phyloP scores from a whole-genome alignment of 768 basidiomycete species.

The Boletus huronensis region DNA sequence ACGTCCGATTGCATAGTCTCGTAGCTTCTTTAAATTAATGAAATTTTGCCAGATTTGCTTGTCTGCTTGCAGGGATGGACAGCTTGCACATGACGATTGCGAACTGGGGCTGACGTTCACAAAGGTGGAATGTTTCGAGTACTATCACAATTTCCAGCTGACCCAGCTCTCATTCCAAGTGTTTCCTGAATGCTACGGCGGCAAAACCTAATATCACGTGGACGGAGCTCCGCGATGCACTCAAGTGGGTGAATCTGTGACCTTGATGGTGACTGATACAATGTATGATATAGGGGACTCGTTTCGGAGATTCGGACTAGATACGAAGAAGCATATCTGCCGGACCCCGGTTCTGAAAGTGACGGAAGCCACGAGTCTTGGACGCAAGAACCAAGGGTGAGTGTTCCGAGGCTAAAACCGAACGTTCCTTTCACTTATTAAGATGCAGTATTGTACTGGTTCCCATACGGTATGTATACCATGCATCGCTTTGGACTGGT shows the following conservation, averaged over 20 bases:
- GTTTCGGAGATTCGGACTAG: slow-evolving; percentile 11
- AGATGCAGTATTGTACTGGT: slow-evolving; percentile 10
- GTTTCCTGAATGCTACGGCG: slow-evolving; percentile 16
- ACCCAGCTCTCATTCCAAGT: slow-evolving; percentile 7
- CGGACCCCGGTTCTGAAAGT: neutral
- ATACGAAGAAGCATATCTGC: slow-evolving; percentile 8
- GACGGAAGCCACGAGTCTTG: neutral
- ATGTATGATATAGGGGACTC: slow-evolving; percentile 3
- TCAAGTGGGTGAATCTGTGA: slow-evolving; percentile 12
- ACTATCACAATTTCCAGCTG: neutral
- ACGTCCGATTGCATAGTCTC: neutral
- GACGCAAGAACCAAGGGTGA: slow-evolving; percentile 23
- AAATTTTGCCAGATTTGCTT: slow-evolving; percentile 19
- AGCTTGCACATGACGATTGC: slow-evolving; percentile 23
- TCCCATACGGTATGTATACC: slow-evolving; percentile 7
- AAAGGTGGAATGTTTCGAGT: slow-evolving; percentile 13
- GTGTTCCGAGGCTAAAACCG: neutral
- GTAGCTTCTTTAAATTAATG: neutral
- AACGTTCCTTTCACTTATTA: neutral
- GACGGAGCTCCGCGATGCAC: slow-evolving; percentile 15
- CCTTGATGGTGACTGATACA: neutral
- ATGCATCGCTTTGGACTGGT: neutral
- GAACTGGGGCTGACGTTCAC: slow-evolving; percentile 21
- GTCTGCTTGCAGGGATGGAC: slow-evolving; percentile 26
- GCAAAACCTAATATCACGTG: slow-evolving; percentile 15